Percentiles rank a stretch among this genome's conserved stretches.
Evolutionary conservation across 169 alveolate species (phyloP).

Genomic region (Amoebophrya sp.): DNA sequence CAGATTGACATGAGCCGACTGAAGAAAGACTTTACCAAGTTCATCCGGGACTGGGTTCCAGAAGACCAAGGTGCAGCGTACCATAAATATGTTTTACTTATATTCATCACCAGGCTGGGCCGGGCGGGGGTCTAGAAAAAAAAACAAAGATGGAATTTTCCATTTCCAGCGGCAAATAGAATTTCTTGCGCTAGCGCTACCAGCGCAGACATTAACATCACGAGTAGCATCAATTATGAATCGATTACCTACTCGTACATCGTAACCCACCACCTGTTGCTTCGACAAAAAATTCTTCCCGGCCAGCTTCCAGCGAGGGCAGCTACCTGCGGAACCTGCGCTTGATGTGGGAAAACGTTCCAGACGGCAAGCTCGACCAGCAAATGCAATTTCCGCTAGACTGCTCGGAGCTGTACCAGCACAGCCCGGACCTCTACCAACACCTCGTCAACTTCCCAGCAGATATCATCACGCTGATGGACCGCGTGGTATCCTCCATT

Average conservation of each 20-base stretch:
- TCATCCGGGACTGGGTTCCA: not conserved
- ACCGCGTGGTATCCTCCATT: not conserved
- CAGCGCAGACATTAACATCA: not conserved
- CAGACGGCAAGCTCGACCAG: not conserved
- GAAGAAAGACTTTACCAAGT: not conserved
- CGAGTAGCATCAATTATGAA: too few species aligned
- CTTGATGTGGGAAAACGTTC: not conserved
- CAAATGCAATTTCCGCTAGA: not conserved
- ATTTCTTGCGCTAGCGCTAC: not conserved
- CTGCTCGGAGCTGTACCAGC: not conserved
- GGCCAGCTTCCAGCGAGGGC: not conserved
- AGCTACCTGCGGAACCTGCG: too few species aligned
- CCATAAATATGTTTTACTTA: not conserved
- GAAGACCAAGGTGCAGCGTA: not conserved
- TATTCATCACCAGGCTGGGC: not conserved
- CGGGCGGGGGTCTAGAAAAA: too few species aligned
- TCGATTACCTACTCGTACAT: too few species aligned
- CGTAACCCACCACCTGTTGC: not conserved
- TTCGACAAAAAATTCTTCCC: not conserved
- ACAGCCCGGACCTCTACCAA: not conserved
- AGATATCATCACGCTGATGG: not conserved
- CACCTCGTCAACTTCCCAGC: not conserved
- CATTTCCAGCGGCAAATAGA: too few species aligned
- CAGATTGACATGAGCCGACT: not conserved
- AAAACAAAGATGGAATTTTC: too few species aligned